These are phyloP conservation scores for Paratinospora sagittata DNA, from an alignment of 164 flowering plant genomes.

Conservation along the genomic window DNA sequence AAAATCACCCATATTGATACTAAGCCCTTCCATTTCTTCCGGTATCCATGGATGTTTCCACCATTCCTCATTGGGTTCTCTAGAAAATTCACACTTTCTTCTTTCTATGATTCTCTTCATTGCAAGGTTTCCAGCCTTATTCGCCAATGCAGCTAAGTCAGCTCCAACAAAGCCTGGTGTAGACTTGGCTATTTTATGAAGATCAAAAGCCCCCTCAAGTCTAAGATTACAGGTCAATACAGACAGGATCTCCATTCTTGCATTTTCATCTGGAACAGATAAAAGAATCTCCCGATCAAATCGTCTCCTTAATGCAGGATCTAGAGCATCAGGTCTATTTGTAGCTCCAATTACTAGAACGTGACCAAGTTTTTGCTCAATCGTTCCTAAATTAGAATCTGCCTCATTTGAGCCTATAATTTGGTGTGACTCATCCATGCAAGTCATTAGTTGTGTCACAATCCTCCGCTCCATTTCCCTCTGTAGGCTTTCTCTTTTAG, in stretches of 20 bases:
- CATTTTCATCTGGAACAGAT: conserved; percentile 82
- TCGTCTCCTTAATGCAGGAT: conserved; percentile 80
- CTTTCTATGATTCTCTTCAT: conserved; percentile 54
- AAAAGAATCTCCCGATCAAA: conserved; percentile 80
- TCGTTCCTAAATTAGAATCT: conserved; percentile 28
- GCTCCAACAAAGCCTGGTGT: conserved; percentile 97
- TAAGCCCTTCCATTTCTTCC: conserved; percentile 67
- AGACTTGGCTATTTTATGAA: conserved; percentile 55
- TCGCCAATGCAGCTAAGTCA: conserved; percentile 62
- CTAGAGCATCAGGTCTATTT: conserved; percentile 89
- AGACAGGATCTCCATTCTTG: conserved; percentile 65
- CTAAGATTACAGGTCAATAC: conserved; percentile 51
- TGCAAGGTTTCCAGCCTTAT: conserved; percentile 80
- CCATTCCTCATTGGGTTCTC: conserved; percentile 39
- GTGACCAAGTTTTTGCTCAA: conserved; percentile 46
- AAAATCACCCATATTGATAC: conserved; percentile 82
- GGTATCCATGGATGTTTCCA: conserved; percentile 56
- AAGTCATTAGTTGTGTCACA: conserved; percentile 88
- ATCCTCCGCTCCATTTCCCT: conserved; percentile 87
- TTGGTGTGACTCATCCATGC: conserved; percentile 79
- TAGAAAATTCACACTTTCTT: conserved; percentile 42
- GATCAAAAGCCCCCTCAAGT: conserved; percentile 71
- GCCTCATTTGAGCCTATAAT: conserved; percentile 23
- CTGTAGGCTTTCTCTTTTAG: conserved; percentile 82
- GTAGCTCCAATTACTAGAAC: conserved; percentile 97